Conservation (phyloP, 306 rosid genomes). For the Rosa chinensis region DNA sequence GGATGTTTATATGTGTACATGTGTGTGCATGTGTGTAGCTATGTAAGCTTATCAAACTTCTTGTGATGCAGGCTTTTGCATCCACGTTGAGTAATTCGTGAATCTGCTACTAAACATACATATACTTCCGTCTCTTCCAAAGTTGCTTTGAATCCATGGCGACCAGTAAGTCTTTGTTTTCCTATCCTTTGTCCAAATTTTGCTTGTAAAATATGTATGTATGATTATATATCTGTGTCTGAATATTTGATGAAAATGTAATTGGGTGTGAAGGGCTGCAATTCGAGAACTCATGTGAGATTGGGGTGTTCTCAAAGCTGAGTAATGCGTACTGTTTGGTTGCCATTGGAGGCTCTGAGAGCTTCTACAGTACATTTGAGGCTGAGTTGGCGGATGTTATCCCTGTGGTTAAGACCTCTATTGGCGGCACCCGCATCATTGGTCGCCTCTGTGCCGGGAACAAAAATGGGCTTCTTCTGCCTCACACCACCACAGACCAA, state of each 20-base stretch:
- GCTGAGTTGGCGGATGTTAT: constrained; percentile 71
- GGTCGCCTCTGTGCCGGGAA: constrained; percentile 98
- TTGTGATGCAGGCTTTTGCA: neutral
- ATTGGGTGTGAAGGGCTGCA: constrained; percentile 57
- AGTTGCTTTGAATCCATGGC: constrained; percentile 2
- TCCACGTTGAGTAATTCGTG: neutral
- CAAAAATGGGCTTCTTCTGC: constrained; percentile 94
- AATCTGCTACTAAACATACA: neutral
- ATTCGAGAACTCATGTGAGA: constrained; percentile 87
- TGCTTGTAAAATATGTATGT: neutral
- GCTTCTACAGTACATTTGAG: constrained; percentile 83
- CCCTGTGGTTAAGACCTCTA: constrained; percentile 88
- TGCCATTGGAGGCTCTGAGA: constrained; percentile 95
- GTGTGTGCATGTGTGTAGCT: neutral
- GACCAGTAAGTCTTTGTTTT: constrained; percentile 10
- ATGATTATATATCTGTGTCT: neutral
- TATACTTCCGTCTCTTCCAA: neutral
- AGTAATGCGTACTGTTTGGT: constrained; percentile 95
- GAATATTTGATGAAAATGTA: neutral
- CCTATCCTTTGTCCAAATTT: neutral
- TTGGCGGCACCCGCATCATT: constrained; percentile 78
- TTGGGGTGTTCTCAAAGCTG: constrained; percentile 96
- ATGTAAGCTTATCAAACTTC: neutral
- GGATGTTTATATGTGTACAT: neutral
- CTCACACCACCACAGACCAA: constrained; percentile 93